A percentile compares a stretch with the other conserved stretches of the same genome.
Conservation (phyloP, 2,329 filamentous ascomycete genomes). For the Lasiodiplodia theobromae region DNA sequence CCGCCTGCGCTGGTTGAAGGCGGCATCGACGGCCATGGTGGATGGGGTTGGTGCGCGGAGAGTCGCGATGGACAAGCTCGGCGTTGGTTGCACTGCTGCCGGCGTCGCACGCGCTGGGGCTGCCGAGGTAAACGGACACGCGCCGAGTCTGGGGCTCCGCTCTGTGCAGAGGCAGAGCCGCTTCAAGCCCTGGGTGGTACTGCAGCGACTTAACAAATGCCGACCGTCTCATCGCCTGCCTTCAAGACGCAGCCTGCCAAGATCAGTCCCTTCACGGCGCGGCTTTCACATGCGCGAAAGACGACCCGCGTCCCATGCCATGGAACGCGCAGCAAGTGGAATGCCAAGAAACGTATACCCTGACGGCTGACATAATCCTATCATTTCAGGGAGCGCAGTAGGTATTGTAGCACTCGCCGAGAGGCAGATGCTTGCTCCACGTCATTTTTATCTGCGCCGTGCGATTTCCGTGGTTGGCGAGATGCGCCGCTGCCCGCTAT, state of each 20-base stretch:
- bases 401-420: not conserved
- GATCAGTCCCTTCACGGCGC: not conserved
- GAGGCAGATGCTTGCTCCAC: not conserved
- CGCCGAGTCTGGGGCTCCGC: constrained; percentile 12
- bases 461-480: not conserved
- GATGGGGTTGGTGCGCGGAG: not conserved
- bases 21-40: constrained; percentile 27
- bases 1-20: constrained; percentile 26
- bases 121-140: constrained; percentile 27
- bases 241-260: not conserved
- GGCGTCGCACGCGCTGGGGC: not conserved
- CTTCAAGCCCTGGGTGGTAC: not conserved
- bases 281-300: constrained; percentile 16
- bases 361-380: not conserved
- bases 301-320: not conserved
- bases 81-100: not conserved
- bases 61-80: constrained; percentile 15
- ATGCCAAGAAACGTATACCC: not conserved
- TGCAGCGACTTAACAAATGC: not conserved
- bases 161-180: not conserved
- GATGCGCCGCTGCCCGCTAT: not conserved
- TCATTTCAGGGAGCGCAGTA: not conserved
- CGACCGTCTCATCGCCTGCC: not conserved
- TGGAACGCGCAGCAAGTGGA: not conserved
- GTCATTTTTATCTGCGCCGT: not conserved